phyloP scores from a whole-genome alignment of 2,329 filamentous ascomycete species.

The Thielaviopsis ethacetica region DNA sequence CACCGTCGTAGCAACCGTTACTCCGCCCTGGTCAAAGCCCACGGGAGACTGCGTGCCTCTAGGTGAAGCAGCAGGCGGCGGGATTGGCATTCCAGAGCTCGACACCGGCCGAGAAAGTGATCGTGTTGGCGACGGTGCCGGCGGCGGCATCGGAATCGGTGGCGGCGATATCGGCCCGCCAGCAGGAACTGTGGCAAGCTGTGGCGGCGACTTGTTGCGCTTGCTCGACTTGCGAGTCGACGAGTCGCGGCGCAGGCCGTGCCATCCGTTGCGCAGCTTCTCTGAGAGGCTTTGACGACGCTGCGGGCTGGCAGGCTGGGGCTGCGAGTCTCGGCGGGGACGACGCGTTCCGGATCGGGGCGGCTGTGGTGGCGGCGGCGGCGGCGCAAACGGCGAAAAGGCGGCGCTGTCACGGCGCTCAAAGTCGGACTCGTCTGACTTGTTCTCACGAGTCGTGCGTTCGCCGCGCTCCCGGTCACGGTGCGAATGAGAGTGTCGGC shows the following conservation, averaged over 20 bases:
- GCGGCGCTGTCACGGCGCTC: neutral
- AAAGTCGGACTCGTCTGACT: neutral
- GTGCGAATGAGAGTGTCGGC: neutral
- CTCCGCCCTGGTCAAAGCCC: slow-evolving; percentile 13
- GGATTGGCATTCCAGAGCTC: neutral
- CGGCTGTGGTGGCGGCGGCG: neutral
- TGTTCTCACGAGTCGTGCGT: neutral
- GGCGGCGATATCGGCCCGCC: slow-evolving; percentile 2
- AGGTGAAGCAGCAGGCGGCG: slow-evolving; percentile 16
- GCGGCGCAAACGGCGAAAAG: neutral
- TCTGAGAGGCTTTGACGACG: slow-evolving; percentile 9
- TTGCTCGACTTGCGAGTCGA: slow-evolving; percentile 5
- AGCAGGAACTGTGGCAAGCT: neutral
- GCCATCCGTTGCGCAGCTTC: slow-evolving; percentile 3
- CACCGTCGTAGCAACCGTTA: slow-evolving; percentile 3
- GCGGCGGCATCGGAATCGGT: neutral
- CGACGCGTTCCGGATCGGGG: neutral
- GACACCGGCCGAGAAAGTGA: slow-evolving; percentile 6
- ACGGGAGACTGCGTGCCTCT: slow-evolving; percentile 18
- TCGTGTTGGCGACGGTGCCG: slow-evolving; percentile 3
- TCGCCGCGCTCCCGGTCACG: neutral
- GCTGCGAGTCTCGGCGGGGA: slow-evolving; percentile 6
- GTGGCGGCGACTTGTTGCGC: slow-evolving; percentile 6
- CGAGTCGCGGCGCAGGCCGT: slow-evolving; percentile 7
- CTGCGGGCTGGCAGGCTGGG: slow-evolving; percentile 5